These are phyloP conservation scores for Pelargonium australe DNA, from an alignment of 441 rosid species.

Conservation along the genomic window DNA sequence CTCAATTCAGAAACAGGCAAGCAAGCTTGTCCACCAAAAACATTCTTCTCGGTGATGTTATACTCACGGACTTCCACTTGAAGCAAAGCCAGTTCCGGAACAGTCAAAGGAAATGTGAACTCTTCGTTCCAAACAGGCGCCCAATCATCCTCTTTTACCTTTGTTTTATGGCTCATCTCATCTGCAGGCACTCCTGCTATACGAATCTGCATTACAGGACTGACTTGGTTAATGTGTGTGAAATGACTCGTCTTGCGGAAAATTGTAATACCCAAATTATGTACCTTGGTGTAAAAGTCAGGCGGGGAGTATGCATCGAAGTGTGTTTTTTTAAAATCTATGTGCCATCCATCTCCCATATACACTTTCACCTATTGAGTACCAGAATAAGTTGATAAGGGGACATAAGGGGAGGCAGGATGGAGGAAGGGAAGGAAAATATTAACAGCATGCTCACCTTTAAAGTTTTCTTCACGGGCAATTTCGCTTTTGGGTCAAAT, in stretches of 20 bases:
- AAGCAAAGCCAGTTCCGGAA: slow-evolving; percentile 52
- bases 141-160: slow-evolving; percentile 46
- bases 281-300: slow-evolving; percentile 60
- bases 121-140: slow-evolving; percentile 54
- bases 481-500: slow-evolving; percentile 31
- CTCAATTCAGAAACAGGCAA: slow-evolving; percentile 42
- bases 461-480: slow-evolving; percentile 31
- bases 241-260: no score
- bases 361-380: slow-evolving; percentile 49
- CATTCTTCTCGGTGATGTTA: slow-evolving; percentile 45
- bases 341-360: slow-evolving; percentile 71
- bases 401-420: neutral
- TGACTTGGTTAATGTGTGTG: neutral
- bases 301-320: slow-evolving; percentile 76
- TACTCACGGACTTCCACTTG: slow-evolving; percentile 47
- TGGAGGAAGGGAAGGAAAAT: neutral
- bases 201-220: slow-evolving; percentile 38
- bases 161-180: slow-evolving; percentile 39
- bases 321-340: slow-evolving; percentile 45
- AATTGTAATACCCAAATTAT: slow-evolving; percentile 7
- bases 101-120: slow-evolving; percentile 42
- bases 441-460: slow-evolving; percentile 30
- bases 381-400: neutral
- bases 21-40: slow-evolving; percentile 50
- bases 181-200: slow-evolving; percentile 51